Percentiles rank a stretch among this genome's conserved stretches.
phyloP scores from a whole-genome alignment of 345 rosid genomes.

The Noccaea caerulescens region DNA sequence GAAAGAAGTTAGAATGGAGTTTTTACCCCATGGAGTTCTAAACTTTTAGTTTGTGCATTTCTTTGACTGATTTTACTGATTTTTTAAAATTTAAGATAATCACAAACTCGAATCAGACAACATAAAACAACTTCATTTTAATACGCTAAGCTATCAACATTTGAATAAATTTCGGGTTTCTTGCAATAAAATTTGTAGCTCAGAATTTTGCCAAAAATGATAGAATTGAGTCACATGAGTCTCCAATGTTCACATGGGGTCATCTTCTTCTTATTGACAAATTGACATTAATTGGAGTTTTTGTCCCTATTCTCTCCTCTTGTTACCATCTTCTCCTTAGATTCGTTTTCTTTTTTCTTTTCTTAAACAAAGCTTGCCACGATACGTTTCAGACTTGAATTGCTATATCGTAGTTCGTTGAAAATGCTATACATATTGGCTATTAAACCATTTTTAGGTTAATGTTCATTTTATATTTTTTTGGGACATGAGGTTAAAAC shows the following conservation, averaged over 20 bases:
- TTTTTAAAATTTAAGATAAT: not conserved
- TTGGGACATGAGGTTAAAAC: constrained; percentile 7
- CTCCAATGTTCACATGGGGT: constrained; percentile 48
- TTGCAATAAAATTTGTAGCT: constrained; percentile 24
- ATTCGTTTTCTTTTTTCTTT: constrained; percentile 28
- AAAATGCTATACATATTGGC: constrained; percentile 16
- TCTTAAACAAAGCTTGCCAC: constrained; percentile 24
- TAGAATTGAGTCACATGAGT: constrained; percentile 43
- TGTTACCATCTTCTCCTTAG: constrained; percentile 25
- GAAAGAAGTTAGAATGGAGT: not conserved
- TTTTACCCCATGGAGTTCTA: not conserved
- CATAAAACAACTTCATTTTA: not conserved
- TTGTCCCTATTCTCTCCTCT: constrained; percentile 42
- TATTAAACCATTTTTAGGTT: not conserved
- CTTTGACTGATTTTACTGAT: not conserved
- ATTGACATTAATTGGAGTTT: constrained; percentile 38
- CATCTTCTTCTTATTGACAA: constrained; percentile 46
- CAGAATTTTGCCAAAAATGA: constrained; percentile 33
- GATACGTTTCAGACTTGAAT: not conserved
- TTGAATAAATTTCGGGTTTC: constrained; percentile 24
- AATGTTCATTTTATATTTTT: not conserved
- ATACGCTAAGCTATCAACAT: constrained; percentile 4
- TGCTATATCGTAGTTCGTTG: not conserved
- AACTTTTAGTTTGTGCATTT: constrained; percentile 3
- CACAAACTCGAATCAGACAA: not conserved